Evolutionary conservation across 352 stramenopile species (phyloP).

Genomic region (Globisporangium okanoganense): DNA sequence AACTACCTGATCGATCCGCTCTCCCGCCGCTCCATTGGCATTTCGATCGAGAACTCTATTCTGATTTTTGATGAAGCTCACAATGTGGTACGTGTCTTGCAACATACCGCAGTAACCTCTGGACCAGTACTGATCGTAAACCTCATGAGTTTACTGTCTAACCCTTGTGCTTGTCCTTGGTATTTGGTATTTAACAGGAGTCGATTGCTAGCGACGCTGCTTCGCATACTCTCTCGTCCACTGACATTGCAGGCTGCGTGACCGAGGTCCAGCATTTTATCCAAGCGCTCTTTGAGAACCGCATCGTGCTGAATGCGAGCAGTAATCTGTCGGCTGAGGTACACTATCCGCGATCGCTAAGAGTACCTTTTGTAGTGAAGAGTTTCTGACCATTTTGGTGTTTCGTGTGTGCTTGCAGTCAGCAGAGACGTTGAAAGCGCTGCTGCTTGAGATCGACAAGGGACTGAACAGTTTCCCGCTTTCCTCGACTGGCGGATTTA

Average conservation of each 20-base stretch:
- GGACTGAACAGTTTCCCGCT: slow-evolving; percentile 74
- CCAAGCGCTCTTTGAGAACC: slow-evolving; percentile 53
- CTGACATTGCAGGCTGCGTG: slow-evolving; percentile 93
- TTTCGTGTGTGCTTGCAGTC: slow-evolving; percentile 31
- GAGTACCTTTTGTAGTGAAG: not conserved
- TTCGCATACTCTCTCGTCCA: slow-evolving; percentile 95
- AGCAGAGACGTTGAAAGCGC: slow-evolving; percentile 67
- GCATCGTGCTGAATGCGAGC: slow-evolving; percentile 37
- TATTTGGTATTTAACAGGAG: slow-evolving; percentile 34
- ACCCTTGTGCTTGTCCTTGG: not conserved
- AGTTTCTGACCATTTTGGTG: not conserved
- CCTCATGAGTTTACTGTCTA: slow-evolving; percentile 18
- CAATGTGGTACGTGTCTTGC: slow-evolving; percentile 98
- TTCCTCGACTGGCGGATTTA: slow-evolving; percentile 69
- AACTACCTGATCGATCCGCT: slow-evolving; percentile 99
- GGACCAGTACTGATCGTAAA: not conserved
- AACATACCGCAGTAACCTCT: too few species aligned
- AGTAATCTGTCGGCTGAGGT: slow-evolving; percentile 70
- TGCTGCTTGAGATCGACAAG: slow-evolving; percentile 86
- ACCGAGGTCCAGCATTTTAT: slow-evolving; percentile 91
- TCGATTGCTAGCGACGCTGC: slow-evolving; percentile 92
- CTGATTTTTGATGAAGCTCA: slow-evolving; percentile 99
- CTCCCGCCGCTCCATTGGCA: slow-evolving; percentile 87
- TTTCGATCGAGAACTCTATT: slow-evolving; percentile 95
- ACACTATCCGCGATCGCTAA: not conserved